Evolutionary conservation across 2,329 filamentous ascomycete species (phyloP).

Genomic region (Fusarium concolor): DNA sequence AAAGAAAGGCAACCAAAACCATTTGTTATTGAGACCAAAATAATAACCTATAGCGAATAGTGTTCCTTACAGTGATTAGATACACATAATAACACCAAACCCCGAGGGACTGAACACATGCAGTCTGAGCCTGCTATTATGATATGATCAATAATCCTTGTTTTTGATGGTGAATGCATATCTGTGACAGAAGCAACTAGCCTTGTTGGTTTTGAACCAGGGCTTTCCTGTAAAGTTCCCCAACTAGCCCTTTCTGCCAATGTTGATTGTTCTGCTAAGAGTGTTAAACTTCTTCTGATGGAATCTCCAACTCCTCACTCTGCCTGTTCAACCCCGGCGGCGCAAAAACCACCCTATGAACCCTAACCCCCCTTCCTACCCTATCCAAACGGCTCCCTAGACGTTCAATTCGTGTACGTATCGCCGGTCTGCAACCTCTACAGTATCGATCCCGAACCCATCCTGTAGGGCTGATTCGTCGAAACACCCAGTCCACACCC

Average conservation of each 20-base stretch:
- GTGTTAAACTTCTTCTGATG: background rate
- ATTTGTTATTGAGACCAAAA: no score
- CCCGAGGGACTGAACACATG: no score
- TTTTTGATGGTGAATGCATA: background rate
- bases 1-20: no score
- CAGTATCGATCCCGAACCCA: conserved; percentile 26
- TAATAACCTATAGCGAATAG: no score
- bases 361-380: background rate
- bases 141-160: background rate
- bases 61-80: no score
- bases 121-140: no score
- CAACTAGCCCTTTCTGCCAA: background rate
- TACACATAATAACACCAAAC: no score
- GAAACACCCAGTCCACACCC: conserved; percentile 1
- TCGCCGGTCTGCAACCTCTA: conserved; percentile 5
- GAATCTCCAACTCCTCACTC: background rate
- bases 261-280: background rate
- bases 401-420: background rate
- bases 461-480: background rate
- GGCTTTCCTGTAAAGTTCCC: background rate
- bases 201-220: no score
- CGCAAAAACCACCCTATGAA: background rate
- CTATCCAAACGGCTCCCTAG: conserved; percentile 1
- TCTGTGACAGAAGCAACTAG: background rate
- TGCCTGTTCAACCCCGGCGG: background rate